Evolutionary conservation across 2,329 filamentous ascomycete species (phyloP).

Genomic region (Diplodia mutila): DNA sequence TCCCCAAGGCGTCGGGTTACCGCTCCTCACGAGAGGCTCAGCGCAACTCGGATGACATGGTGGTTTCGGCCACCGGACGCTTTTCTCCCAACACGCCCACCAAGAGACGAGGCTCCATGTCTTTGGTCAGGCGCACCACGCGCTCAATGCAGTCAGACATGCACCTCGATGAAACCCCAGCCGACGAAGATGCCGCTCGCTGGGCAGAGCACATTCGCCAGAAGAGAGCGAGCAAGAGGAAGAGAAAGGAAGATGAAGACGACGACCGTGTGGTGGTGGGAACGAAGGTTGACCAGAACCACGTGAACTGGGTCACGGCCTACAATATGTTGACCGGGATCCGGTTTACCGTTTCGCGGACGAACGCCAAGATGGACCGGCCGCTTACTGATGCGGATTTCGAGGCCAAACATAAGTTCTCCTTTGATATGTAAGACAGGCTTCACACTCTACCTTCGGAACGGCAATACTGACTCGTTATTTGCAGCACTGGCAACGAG

Average conservation of each 20-base stretch:
- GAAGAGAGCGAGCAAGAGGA: conserved; percentile 85
- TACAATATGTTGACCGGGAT: conserved; percentile 99
- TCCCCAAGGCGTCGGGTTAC: conserved; percentile 68
- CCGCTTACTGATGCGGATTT: conserved; percentile 91
- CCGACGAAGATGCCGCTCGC: conserved; percentile 86
- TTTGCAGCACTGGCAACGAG: conserved; percentile 83
- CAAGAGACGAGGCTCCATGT: conserved; percentile 79
- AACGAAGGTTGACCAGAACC: conserved; percentile 95
- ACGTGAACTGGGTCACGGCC: conserved; percentile 95
- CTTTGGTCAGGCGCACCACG: conserved; percentile 77
- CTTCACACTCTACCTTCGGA: conserved; percentile 7
- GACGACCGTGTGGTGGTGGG: conserved; percentile 88
- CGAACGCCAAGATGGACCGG: conserved; percentile 94
- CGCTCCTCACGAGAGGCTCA: conserved; percentile 70
- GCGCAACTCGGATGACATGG: conserved; percentile 53
- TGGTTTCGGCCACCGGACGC: conserved; percentile 72
- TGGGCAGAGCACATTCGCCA: conserved; percentile 94
- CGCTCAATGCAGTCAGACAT: conserved; percentile 84
- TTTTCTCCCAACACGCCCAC: conserved; percentile 73
- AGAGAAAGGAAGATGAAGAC: conserved; percentile 85
- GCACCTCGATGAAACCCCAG: conserved; percentile 78
- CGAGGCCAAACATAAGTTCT: conserved; percentile 93
- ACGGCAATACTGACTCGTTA: conserved; percentile 6
- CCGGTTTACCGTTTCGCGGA: conserved; percentile 92
- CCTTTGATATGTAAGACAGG: conserved; percentile 86